Evolutionary conservation across 371 early-diverging fungal genomes (phyloP).

Genomic region (Choanephora cucurbitarum): DNA sequence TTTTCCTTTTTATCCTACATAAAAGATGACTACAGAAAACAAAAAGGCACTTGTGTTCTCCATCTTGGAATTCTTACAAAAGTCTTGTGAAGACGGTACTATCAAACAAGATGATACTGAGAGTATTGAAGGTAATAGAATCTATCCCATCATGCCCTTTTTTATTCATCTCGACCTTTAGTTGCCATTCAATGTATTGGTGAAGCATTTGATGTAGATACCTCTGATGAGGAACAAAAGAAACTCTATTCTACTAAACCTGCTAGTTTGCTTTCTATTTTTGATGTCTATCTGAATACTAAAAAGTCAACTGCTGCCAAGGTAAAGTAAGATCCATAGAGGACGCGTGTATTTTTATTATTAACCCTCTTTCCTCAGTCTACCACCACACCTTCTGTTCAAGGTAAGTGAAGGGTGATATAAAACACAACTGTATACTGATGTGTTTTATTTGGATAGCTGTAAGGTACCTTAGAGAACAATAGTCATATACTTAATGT

Average conservation of each 20-base stretch:
- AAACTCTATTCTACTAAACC: conserved; percentile 82
- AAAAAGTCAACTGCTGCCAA: conserved; percentile 60
- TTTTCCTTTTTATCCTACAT: neutral
- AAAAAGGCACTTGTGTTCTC: conserved; percentile 84
- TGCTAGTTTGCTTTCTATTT: conserved; percentile 76
- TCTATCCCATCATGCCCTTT: too few relatives aligned
- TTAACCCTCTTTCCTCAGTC: too few relatives aligned
- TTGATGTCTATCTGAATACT: conserved; percentile 89
- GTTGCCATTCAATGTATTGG: conserved; percentile 93
- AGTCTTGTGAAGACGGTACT: conserved; percentile 76
- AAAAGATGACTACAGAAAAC: conserved; percentile 49
- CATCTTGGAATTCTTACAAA: conserved; percentile 86
- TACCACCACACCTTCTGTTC: conserved; percentile 9
- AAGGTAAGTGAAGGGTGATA: too few relatives aligned
- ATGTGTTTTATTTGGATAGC: too few relatives aligned
- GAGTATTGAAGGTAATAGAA: conserved; percentile 90
- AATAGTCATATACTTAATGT: too few relatives aligned
- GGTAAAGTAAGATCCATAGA: conserved; percentile 14
- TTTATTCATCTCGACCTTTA: too few relatives aligned
- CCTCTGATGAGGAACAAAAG: conserved; percentile 67
- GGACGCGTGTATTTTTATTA: conserved; percentile 4
- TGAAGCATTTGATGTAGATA: conserved; percentile 90
- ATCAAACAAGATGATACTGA: conserved; percentile 85
- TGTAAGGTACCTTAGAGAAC: too few relatives aligned
- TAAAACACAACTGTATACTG: too few relatives aligned